Evolutionary conservation across 2,329 filamentous ascomycete species (phyloP), one percentile per base, ranked within the genome.

Genomic region (Neurospora sp.): DNA sequence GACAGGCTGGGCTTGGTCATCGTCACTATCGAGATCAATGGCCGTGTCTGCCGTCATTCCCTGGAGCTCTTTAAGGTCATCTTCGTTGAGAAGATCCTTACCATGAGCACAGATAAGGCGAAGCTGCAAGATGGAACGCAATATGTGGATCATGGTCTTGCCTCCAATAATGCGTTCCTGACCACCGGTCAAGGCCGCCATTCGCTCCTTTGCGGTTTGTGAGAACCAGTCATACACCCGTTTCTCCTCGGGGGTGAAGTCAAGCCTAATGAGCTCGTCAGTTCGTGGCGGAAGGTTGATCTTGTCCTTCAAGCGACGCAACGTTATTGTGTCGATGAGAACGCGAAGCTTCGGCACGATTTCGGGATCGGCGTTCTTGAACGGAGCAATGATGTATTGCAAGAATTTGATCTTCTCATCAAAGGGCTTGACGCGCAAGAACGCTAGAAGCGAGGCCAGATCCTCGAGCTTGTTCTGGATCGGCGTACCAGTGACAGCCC

Each of bases 401-500:
- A 88, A 86, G 78, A 97, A 99, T 67, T 88, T 89, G 68, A 83
- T 83, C 69, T 88, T 87, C 67, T 95, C 90, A 71, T 97, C 89
- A 76, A 98, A 98, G 0, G 95, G 95, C 75, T 89, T 89, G 15
- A 98, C 83, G 15, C 91, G 89, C 57, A 98, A 83, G 77, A 98
- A 98, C 39, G 90, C 92, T 70, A 97, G 89, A 2, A 98, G 83
- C 1, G 95, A 92, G 15, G 92, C 92, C 28, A 98, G 85, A 78
- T 99, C 96, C 73, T 96, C 93, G 2, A 98, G 85, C 4, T 92
- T 90, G 77, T 99, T 99, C 80, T 98, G 95, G 8, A 98, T 92
- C 0, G 94, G 96, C 0, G 96, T 98, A 69, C 95, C 96, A 0
- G 96, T 98, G n/a, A 98, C 92, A 2, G 94, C 95, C 96, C 96